A percentile compares a stretch with the other conserved stretches of the same genome.
Conservation (phyloP, 2,329 filamentous ascomycete genomes). For the Aspergillus costaricaensis region DNA sequence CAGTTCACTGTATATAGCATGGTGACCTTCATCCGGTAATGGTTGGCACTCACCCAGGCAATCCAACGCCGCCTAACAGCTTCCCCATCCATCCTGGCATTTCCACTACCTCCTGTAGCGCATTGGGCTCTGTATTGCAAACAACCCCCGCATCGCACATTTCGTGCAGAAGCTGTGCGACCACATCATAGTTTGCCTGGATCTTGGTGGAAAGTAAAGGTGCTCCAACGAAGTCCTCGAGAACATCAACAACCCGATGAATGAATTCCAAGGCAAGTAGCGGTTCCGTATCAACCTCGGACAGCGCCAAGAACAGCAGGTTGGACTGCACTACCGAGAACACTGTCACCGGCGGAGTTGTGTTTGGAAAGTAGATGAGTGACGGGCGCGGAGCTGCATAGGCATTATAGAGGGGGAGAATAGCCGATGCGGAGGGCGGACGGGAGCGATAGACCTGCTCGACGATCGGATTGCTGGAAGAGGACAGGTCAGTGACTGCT, state of each 20-base stretch:
- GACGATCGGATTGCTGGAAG: constrained; percentile 75
- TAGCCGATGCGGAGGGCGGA: constrained; percentile 71
- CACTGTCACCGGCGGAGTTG: constrained; percentile 81
- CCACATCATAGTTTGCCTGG: constrained; percentile 87
- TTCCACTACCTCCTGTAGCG: constrained; percentile 85
- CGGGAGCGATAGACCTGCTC: constrained; percentile 85
- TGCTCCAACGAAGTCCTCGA: constrained; percentile 91
- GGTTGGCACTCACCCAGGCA: constrained; percentile 65
- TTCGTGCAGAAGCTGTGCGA: constrained; percentile 87
- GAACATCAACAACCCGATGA: constrained; percentile 84
- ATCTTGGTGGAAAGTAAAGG: constrained; percentile 85
- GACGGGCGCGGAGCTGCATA: constrained; percentile 80
- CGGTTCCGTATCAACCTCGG: constrained; percentile 84
- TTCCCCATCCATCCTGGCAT: constrained; percentile 89
- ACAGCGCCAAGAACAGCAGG: constrained; percentile 80
- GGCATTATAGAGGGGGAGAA: constrained; percentile 84
- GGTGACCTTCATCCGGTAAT: not conserved
- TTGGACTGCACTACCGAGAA: constrained; percentile 88
- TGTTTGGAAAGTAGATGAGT: constrained; percentile 79
- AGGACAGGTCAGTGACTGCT: constrained; percentile 21
- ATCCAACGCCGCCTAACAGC: constrained; percentile 79
- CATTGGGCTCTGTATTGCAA: constrained; percentile 89
- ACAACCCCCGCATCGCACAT: constrained; percentile 95
- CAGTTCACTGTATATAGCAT: not conserved
- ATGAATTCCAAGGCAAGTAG: constrained; percentile 91